These are phyloP conservation scores for Schizosaccharomyces cryophilus DNA, from an alignment of 805 yeast species.

Conservation along the genomic window DNA sequence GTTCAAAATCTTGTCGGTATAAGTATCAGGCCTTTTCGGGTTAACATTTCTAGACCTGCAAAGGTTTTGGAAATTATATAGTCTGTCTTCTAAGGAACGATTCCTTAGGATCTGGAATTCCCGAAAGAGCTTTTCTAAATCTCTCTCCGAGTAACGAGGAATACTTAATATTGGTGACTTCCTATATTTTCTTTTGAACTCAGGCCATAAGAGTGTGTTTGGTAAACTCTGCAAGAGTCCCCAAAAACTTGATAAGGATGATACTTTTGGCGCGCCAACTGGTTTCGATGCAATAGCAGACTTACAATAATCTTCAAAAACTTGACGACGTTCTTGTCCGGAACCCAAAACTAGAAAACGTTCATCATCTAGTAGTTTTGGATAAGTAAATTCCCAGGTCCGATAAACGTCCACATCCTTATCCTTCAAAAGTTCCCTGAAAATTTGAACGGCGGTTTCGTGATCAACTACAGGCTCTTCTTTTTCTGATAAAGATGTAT, in stretches of 20 bases:
- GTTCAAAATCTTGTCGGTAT: neutral
- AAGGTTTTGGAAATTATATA: neutral
- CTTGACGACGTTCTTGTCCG: conserved; percentile 28
- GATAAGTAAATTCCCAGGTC: neutral
- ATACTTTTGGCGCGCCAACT: neutral
- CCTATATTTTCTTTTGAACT: conserved; percentile 18
- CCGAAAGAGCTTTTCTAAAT: conserved; percentile 18
- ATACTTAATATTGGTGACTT: conserved; percentile 11
- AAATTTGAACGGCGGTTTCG: neutral
- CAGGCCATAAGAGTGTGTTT: conserved; percentile 15
- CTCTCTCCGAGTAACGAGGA: conserved; percentile 13
- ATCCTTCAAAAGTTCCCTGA: neutral
- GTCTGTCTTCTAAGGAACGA: neutral
- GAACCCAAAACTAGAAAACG: conserved; percentile 39
- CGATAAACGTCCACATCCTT: neutral
- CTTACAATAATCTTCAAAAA: neutral
- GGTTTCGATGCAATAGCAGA: neutral
- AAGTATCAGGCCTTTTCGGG: neutral
- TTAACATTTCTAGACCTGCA: neutral
- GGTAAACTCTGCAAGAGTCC: conserved; percentile 12
- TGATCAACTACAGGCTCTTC: neutral
- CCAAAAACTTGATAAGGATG: conserved; percentile 11
- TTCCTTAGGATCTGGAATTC: conserved; percentile 10
- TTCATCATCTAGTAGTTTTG: conserved; percentile 35
- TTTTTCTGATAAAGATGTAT: neutral